Evolutionary conservation across 139 green algal species (phyloP), one percentile per base, ranked within the genome.

Genomic region (Chlorokybus atmophyticus): DNA sequence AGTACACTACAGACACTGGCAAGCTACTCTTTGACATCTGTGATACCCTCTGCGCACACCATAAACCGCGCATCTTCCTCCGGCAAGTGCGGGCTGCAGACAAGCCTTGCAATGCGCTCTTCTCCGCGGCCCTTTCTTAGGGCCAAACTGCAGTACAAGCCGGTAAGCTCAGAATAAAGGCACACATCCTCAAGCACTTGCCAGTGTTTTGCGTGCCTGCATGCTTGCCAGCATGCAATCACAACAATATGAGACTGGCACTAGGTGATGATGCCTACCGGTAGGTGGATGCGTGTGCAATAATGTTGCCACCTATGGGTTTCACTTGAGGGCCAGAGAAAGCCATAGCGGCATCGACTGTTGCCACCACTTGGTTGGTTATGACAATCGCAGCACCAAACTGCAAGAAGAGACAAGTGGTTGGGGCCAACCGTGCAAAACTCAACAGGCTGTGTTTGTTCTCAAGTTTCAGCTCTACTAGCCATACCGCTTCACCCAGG

Each of bases 271-370:
- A 44, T 44, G 35, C 35, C 35, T 44, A 44, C 35, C 10, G 10
- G 35, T 44, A 44, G 24, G 91, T 98, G n/a, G 90, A 88, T 23
- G 91, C 90, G 71, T 99, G 92, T n/a, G 92, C 92, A 83, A 99
- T 95, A 74, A 99, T 98, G 75, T 99, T 96, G 50, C 92, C 92
- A 23, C 92, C 92, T 58, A 99, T 94, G 10, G 92, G 85, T 75
- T 96, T 96, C n/a, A 96, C 67, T 19, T 63, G 57, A 3, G 86
- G 86, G 0, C 83, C 90, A n/a, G 83, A 76, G 74, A 94, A 94
- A 77, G 94, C 92, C 30, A 47, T 48, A n/a, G 53, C 76, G 1
- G 83, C 90, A 51, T 98, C 92, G 40, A 94, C 71, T 50, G 93
- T 92, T 24, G 85, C 86, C 32, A 86, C 82, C 28, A 96, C 89